Evolutionary conservation across 129 eudicot species (phyloP).

Genomic region (Arctium lappa): DNA sequence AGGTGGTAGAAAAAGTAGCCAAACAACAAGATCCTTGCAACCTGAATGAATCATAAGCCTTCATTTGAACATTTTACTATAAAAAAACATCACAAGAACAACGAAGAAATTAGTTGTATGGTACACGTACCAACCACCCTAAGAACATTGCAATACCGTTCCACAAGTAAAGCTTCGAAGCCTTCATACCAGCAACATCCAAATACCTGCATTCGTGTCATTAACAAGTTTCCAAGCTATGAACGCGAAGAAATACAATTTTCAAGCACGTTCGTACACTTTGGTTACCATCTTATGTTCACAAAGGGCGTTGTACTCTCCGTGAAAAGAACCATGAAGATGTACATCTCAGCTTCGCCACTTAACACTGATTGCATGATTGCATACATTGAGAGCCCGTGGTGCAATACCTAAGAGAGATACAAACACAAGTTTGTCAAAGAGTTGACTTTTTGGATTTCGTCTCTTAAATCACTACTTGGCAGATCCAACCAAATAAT

Average conservation of each 20-base stretch:
- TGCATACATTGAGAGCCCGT: conserved; percentile 72
- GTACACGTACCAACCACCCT: conserved; percentile 80
- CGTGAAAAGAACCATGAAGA: conserved; percentile 76
- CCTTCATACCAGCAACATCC: conserved; percentile 74
- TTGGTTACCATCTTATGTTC: conserved; percentile 76
- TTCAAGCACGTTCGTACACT: not conserved
- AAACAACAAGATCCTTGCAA: conserved; percentile 66
- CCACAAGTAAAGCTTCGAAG: conserved; percentile 53
- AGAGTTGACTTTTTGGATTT: conserved; percentile 3
- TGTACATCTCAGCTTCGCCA: conserved; percentile 65
- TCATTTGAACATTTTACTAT: not conserved
- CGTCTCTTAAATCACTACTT: not conserved
- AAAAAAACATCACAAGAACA: not conserved
- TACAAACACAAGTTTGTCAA: not conserved
- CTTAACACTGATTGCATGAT: conserved; percentile 56
- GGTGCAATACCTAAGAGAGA: conserved; percentile 61
- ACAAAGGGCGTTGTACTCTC: conserved; percentile 85
- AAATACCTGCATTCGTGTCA: conserved; percentile 51
- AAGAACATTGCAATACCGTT: conserved; percentile 83
- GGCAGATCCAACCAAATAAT: not conserved
- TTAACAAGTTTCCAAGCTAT: not conserved
- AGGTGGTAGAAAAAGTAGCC: conserved; percentile 69
- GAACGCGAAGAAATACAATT: not conserved
- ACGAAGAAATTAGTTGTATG: not conserved
- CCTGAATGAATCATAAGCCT: conserved; percentile 46